Base-by-base conservation (phyloP, 768 basidiomycete genomes). In the Pseudohyphozyma bogoriensis region DNA sequence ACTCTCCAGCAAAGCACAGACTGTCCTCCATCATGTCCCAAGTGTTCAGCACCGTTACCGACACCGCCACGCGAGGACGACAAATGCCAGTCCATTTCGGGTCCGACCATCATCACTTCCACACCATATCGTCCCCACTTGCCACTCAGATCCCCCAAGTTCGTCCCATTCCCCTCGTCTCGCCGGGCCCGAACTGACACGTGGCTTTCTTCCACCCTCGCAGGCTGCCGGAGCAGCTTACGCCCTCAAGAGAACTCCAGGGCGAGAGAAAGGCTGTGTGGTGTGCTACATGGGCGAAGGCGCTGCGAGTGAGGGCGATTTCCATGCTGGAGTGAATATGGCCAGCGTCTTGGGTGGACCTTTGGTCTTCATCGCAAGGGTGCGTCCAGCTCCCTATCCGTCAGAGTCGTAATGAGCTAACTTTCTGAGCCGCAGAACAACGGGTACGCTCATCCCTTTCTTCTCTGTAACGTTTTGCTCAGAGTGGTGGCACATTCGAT, bases 201-300 rank as follows among this genome's bases (percentile, higher is more conserved):
- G n/a, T n/a, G n/a, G n/a, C n/a, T 32, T 32, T 13, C 24, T 29
- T 28, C 24, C 15, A 20, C 4, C 11, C 1, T 24, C 9, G n/a
- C 89, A 92, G 73, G 92, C 89, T 28, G 90, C 91, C 0, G 92
- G 91, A 20, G 89, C 93, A 9, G 91, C 81, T 0, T 93, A 87
- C 70, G 89, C 92, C 1, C 78, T 96, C 57, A 84, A 84, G 68
- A 83, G 90, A 46, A 84, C 85, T 0, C 75, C 73, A 50, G 82
- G 85, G 37, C 79, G 83, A 33, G 79, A 79, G 49, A 82, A 81
- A 55, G 85, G 84, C 58, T 83, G 90, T 51, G 89, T 91, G 0
- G 85, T 83, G 13, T 89, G 88, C 53, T 95, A 83, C 73, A 92
- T 93, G 64, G 91, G 91, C 28, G 92, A 96, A 75, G 91, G 73